Base-by-base conservation (phyloP, 805 yeast species). In the Metschnikowia colocasiae region DNA sequence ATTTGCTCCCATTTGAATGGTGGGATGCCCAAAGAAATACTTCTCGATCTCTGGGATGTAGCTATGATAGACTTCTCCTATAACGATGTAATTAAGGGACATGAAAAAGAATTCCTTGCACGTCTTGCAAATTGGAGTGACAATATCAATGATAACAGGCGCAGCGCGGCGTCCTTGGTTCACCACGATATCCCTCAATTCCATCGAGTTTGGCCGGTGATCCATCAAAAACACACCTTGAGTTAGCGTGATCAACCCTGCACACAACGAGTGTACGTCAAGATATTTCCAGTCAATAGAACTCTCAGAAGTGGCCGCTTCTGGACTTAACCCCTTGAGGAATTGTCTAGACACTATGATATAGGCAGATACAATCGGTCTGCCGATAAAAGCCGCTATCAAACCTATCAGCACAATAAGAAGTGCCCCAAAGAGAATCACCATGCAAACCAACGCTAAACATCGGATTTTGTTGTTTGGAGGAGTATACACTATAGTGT, bases 401-500 rank as follows among this genome's bases (percentile, higher is more conserved):
- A 68, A 35, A 3, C 54, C 34, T 4, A 64, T 35, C 5, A 49
- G 36, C 20, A 69, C 42, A 15, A 68, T 52, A 15, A 71, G 50
- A 3, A 70, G 45, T 1, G 67, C 67, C 1, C 73, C 68, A 56
- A 74, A 76, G 2, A 69, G 46, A 81, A 86, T 81, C 13, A 80
- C 61, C 61, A 68, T 57, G 7, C 65, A 51, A 19, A 80, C 64
- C 37, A 86, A 61, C 0, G 59, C 67, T 19, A 76, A 68, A 30
- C 89, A 74, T 49, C 97, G 74, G 2, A 59, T 27, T 43, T 81
- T 75, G 63, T 92, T 87, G 42, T 75, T 55, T 1, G 96, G 95
- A 4, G 99, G 98, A 38, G 88, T 74, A 66, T 91, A 95, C 2
- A 91, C 97, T 25, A 91, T 79, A 2, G 79, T 74, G 63, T 91